Conservation (phyloP, 2,329 filamentous ascomycete species). For the Ciborinia camelliae region DNA sequence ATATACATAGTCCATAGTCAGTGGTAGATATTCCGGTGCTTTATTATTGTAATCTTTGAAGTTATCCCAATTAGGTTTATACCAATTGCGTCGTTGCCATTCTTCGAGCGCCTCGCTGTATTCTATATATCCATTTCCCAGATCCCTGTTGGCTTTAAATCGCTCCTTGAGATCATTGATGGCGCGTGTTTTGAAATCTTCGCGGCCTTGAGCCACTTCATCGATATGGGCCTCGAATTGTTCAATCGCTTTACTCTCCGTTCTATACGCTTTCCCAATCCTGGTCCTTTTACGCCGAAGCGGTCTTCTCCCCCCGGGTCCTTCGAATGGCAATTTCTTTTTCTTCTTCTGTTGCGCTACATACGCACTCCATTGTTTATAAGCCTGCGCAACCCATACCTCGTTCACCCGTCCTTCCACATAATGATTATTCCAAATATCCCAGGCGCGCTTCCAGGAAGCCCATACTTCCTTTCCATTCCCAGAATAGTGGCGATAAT, state of each 20-base stretch:
- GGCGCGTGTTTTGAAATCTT: background rate
- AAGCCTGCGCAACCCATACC: conserved; percentile 25
- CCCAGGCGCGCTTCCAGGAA: conserved; percentile 36
- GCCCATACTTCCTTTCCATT: conserved; percentile 31
- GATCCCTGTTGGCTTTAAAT: background rate
- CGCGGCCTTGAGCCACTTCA: background rate
- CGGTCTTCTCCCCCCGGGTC: background rate
- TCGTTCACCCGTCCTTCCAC: conserved; percentile 31
- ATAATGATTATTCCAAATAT: conserved; percentile 36
- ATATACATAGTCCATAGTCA: background rate
- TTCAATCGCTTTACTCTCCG: conserved; percentile 1
- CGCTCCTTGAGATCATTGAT: background rate
- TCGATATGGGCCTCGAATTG: background rate
- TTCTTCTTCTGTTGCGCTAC: conserved; percentile 19
- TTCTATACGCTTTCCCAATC: background rate
- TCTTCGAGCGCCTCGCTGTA: background rate
- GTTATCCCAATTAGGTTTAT: background rate
- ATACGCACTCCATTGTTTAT: conserved; percentile 19
- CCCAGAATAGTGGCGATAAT: background rate
- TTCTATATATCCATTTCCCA: conserved; percentile 12
- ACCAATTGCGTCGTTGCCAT: conserved; percentile 1
- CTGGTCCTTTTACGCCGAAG: background rate
- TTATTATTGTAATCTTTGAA: conserved; percentile 4
- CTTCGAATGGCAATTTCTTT: background rate
- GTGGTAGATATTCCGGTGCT: background rate